Evolutionary conservation across 225 moss, liverwort and hornwort genomes (phyloP).

Genomic region (Polytrichum commune): DNA sequence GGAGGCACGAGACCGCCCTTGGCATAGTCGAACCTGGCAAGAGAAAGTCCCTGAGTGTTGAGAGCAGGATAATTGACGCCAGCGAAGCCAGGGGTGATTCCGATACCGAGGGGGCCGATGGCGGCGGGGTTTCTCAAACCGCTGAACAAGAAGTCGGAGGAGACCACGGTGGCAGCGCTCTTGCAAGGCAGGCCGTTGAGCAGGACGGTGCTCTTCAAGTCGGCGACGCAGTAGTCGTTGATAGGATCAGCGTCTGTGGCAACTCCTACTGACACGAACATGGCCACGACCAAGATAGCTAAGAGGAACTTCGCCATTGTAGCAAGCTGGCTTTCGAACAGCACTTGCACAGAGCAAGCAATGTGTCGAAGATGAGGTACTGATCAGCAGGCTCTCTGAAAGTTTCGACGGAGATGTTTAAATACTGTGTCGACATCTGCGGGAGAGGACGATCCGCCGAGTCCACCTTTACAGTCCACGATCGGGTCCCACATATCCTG

Average conservation of each 20-base stretch:
- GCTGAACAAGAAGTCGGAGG: constrained; percentile 5
- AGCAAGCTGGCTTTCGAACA: too few species aligned
- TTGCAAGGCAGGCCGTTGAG: constrained; percentile 8
- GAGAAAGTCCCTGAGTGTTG: constrained; percentile 4
- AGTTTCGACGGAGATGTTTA: too few species aligned
- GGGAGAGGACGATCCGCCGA: too few species aligned
- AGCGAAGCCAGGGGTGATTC: constrained; percentile 6
- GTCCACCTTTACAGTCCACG: too few species aligned
- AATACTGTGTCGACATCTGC: too few species aligned
- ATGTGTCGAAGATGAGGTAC: too few species aligned
- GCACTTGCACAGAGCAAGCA: too few species aligned
- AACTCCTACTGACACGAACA: neutral
- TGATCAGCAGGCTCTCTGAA: too few species aligned
- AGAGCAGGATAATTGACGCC: constrained; percentile 14
- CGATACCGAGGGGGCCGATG: constrained; percentile 6
- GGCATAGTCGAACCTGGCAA: constrained; percentile 13
- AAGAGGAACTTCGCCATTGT: too few species aligned
- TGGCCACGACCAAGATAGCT: too few species aligned
- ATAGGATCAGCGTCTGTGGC: constrained; percentile 6
- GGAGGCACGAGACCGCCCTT: constrained; percentile 11
- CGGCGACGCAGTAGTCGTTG: constrained; percentile 2
- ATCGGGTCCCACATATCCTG: too few species aligned
- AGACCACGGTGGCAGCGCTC: neutral
- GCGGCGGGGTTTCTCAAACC: neutral
- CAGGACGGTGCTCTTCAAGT: neutral